Evolutionary conservation across 78 protist species (phyloP), one percentile per base, ranked within the genome.

Genomic region (Guillardia theta): DNA sequence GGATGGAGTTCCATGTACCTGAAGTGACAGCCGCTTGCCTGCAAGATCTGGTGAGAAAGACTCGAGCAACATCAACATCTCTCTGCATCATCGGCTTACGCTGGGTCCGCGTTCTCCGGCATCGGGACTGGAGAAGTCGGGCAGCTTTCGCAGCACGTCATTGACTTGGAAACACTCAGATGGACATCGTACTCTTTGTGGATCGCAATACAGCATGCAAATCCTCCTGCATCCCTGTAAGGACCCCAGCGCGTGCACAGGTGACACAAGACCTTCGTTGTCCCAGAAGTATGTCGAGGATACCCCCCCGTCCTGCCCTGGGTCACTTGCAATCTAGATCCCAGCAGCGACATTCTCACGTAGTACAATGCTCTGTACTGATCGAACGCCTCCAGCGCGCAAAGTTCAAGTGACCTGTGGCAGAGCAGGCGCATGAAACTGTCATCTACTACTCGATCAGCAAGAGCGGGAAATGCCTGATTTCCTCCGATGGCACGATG

Each of bases 1-100:
- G 99, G 64, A 98, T 98, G 78, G 99, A 97, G 93, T 98, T 99
- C 99, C 99, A 98, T 33, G 96, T 58, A 44, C 99, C 99, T 1
- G 43, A 12, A 27, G 48, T 76, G n/a, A 37, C 87, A 1, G 47
- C 22, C 70, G 21, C 39, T 30, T 30, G 70, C 70, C 70, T 58
- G 70, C 6, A 58, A 24, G 39, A 58, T 15, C 15, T 15, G 10
- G 15, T 50, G 15, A 19, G 10, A 50, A 50, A 15, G 30, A 10
- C 58, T 15, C 58, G 58, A 10, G 30, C 94, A 94, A 88, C 94
- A 95, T 95, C 88, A 96, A 94, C 88, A 80, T 95, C 64, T 96
- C 97, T 93, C 94, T 95, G 83, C 92, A 92, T 15, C 22, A 88
- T 93, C 96, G 92, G 95, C 97, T 90, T 95, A 96, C 83, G 96